A percentile compares a stretch with the other conserved stretches of the same genome.
Evolutionary conservation across 805 yeast genomes (phyloP).

Genomic region (Hanseniaspora singularis): DNA sequence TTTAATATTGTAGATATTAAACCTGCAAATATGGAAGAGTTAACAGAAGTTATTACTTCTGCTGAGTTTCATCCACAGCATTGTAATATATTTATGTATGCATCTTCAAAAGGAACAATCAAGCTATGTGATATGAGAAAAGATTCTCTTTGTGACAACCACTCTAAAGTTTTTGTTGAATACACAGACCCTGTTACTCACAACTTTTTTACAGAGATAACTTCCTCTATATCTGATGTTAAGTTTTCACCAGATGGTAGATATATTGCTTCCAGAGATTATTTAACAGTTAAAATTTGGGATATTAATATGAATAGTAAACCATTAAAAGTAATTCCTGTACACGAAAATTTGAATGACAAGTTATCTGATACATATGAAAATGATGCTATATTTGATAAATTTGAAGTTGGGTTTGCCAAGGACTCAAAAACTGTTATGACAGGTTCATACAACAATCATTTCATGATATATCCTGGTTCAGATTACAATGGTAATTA

Average conservation of each 20-base stretch:
- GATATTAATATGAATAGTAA: conserved; percentile 93
- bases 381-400: conserved; percentile 95
- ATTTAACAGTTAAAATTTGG: conserved; percentile 96
- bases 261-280: conserved; percentile 92
- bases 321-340: conserved; percentile 87
- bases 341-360: conserved; percentile 89
- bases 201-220: conserved; percentile 93
- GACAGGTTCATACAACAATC: conserved; percentile 96
- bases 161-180: conserved; percentile 81
- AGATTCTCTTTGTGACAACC: conserved; percentile 84
- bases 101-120: conserved; percentile 89
- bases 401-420: conserved; percentile 88
- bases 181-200: conserved; percentile 84
- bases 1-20: conserved; percentile 96
- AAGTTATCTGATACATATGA: conserved; percentile 94
- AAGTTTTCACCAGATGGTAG: conserved; percentile 86
- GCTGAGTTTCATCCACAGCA: conserved; percentile 91
- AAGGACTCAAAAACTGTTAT: conserved; percentile 86
- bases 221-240: conserved; percentile 85
- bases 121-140: conserved; percentile 94
- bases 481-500: conserved; percentile 29
- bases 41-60: conserved; percentile 92
- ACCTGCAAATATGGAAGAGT: conserved; percentile 97
- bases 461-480: conserved; percentile 92
- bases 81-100: conserved; percentile 90